A percentile compares a stretch with the other conserved stretches of the same genome.
These are phyloP conservation scores for Euphorbia schlechtendalii DNA, from an alignment of 441 rosid species.

Conservation along the genomic window DNA sequence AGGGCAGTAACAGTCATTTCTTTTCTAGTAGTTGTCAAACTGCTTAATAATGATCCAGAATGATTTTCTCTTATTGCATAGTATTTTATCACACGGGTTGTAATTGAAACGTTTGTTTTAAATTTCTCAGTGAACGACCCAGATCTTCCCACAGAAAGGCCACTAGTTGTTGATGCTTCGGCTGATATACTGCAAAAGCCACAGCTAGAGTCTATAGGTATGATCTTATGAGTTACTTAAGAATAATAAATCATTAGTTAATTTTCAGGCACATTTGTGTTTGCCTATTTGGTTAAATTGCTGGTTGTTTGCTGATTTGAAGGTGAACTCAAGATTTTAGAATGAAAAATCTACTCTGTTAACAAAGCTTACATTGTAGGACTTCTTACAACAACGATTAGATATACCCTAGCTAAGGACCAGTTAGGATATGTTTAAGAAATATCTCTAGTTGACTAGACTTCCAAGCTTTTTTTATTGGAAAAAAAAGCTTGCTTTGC, in stretches of 20 bases:
- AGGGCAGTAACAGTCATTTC: neutral
- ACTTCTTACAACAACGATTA: neutral
- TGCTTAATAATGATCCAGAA: too few species aligned
- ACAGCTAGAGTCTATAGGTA: conserved; percentile 57
- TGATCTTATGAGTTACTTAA: neutral
- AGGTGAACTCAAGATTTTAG: too few species aligned
- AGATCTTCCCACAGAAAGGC: conserved; percentile 29
- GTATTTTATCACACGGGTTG: neutral
- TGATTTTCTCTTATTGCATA: neutral
- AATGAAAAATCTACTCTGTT: too few species aligned
- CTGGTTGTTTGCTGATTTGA: too few species aligned
- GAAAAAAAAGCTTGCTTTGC: too few species aligned
- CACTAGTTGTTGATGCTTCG: conserved; percentile 37
- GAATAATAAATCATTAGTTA: neutral
- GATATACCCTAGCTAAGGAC: neutral
- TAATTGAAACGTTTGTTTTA: conserved; percentile 6
- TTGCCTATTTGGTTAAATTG: too few species aligned
- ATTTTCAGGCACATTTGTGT: neutral
- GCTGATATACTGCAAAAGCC: conserved; percentile 34
- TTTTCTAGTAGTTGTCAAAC: neutral
- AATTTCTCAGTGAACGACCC: conserved; percentile 26
- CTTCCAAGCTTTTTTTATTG: too few species aligned
- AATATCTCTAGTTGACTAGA: too few species aligned
- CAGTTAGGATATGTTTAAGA: neutral
- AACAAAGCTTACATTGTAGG: too few species aligned